Evolutionary conservation across 805 yeast genomes (phyloP), one percentile per base, ranked within the genome.

Genomic region (Ascoidea rubescens): DNA sequence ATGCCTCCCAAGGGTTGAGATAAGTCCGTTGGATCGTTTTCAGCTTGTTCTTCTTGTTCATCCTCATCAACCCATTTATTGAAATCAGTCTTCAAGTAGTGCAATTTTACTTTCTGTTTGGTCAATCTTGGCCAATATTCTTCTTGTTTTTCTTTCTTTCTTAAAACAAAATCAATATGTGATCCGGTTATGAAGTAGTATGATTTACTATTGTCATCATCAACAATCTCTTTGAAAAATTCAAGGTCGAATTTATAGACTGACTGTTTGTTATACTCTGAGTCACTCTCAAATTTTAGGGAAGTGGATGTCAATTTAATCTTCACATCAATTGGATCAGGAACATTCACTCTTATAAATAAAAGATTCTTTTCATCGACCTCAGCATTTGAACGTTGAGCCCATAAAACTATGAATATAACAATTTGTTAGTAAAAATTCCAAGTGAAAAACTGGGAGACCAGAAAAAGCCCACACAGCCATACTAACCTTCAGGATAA

Each of bases 11-110:
- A 54, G 60, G 59, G 62, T 51, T 64, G 59, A 31, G 65, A 62
- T 56, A 67, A 78, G 30, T 69, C 75, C 43, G 4, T 46, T 74
- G 83, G 8, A 71, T 73, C 50, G 8, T 37, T 14, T 10, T 37
- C 43, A 37, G 14, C 14, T 10, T 67, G 72, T 54, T 81, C 90
- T 46, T 87, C 89, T 70, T 91, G 99, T 70, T 91, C 99, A 64
- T 91, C 99, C 72, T 91, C 98, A 64, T 91, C 99, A 46, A 87
- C 96, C 99, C 99, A 91, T 68, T 83, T 87, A 71, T 90, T 96
- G 64, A 91, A 91, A 64, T 91, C 98, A 12, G 99, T 91, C 73
- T 87, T 86, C 65, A 91, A 78, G 68, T 78, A 87, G 58, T 82
- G 87, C 56, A 75, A 78, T 65, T 82, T 88, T 62, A 77, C 74